Base-by-base conservation (phyloP, 306 rosid species). In the Quercus engelmannii region DNA sequence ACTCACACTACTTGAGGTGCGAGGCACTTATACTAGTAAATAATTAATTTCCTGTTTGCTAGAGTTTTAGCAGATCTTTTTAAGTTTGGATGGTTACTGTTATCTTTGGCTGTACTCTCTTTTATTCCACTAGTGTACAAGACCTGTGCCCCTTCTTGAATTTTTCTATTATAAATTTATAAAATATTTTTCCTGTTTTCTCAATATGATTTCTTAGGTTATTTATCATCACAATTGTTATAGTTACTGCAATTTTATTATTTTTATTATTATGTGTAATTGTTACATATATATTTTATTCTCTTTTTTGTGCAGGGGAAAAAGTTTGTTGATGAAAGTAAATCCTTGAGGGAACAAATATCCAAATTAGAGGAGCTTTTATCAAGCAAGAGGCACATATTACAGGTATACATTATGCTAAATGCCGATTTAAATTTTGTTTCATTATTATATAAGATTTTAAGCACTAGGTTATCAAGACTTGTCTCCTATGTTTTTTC, bases 1-100 rank as follows among this genome's bases (percentile, higher is more conserved):
- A 84, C 90, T 95, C 57, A 86, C 86, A 30, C 88, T 80, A 81
- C 93, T 93, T 73, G 99, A 95, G 99, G 99, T 95, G 75, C 88
- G 49, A 63, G 33, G 30, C 26, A 76, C 38, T 81, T 74, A 57
- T 76, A 75, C 65, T 68, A 65, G 77, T 54, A 35, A 33, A 18
- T 31, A 33, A 67, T 67, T 9, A 10, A 18, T 67, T 35, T 18
- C 21, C 72, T 19, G 30, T 63, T 63, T 18, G 41, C 1, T 67
- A 33, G 25, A 35, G 72, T 67, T 67, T 67, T 19, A 67, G 19
- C 21, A 33, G 19, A 33, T 67, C 15, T 33, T 17, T 7, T 67
- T 31, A 33, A 7, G 23, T 13, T 35, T 67, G 25, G 31, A 67
- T 35, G 21, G 46, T 11, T 67, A 46, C 72, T 33, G 72, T 49